Evolutionary conservation across 331 rosid genomes (phyloP), one percentile per base, ranked within the genome.

Genomic region (Acacia concinna): DNA sequence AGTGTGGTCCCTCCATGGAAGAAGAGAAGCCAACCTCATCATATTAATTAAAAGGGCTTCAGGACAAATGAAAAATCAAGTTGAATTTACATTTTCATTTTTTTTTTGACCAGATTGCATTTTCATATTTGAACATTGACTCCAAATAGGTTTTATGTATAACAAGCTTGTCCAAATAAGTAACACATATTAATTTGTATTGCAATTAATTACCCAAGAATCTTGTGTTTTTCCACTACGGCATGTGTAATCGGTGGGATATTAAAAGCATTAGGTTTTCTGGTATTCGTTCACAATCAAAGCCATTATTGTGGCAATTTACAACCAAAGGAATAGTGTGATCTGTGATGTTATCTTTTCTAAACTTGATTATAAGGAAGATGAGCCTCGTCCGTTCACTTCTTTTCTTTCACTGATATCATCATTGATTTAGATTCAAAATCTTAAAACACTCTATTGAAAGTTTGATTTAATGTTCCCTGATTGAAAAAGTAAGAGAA

Each of bases 1-100:
- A 62, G 21, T 25, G 83, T 80, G 86, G 87, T 79, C 89, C 84
- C 74, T 20, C 25, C n/a, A 12, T 4, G 15, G 64, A 20, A 15
- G 64, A 20, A 65, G 49, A 72, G 68, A 30, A 60, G 37, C 4
- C 41, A 46, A 31, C 14, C 4, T 21, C 64, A 66, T 9, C 59
- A 4, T 5, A 56, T 28, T 59, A 25, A 4, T 25, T 15, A 47
- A 4, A 3, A 15, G 38, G 70, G 79, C 60, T 79, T 70, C 74
- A 78, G 32, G 54, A 30, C 44, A 28, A 73, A 7, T 44, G 6
- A 59, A 59, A 56, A 11, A n/a, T 43, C 40, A 23, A 10, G 49
- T 37, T 66, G 43, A 62, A 62, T 62, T 62, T 37, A 1, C 38
- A 6, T 14, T 13, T 62, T 62, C 4, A 31, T 31, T 30, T 30